Conservation (phyloP, 768 basidiomycete species). For the Psilocybe azurescens region DNA sequence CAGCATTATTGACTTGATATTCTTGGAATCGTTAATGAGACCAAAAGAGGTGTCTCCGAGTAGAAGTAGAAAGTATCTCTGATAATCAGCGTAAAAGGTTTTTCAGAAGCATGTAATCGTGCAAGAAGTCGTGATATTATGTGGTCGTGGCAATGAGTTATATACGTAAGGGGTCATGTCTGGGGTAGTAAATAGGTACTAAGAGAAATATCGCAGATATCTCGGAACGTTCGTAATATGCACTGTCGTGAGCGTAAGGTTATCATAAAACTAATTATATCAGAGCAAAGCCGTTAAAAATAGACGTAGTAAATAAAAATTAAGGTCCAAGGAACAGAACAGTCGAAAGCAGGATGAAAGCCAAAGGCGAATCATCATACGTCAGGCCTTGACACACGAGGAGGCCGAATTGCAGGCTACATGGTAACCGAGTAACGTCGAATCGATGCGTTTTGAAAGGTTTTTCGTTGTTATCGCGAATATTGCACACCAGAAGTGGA, state of each 20-base stretch:
- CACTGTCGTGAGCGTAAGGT: background rate
- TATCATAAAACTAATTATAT: background rate
- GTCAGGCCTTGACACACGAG: background rate
- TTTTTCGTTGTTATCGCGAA: conserved; percentile 6
- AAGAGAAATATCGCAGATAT: background rate
- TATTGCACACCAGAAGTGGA: background rate
- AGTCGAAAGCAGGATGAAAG: conserved; percentile 11
- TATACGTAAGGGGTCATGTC: background rate
- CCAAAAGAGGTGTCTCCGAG: no score
- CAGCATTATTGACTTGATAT: no score
- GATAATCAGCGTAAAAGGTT: background rate
- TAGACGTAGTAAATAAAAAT: background rate
- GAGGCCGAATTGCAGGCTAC: conserved; percentile 4
- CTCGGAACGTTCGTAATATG: background rate
- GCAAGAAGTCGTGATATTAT: background rate
- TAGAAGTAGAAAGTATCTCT: no score
- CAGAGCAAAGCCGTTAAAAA: background rate
- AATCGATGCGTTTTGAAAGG: conserved; percentile 5
- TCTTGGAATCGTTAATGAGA: no score
- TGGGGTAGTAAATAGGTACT: background rate
- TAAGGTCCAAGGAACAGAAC: background rate
- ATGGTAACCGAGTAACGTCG: conserved; percentile 9
- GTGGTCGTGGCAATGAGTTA: background rate
- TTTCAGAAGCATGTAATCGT: background rate
- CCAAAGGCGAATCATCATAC: conserved; percentile 15